Evolutionary conservation across 495 filamentous ascomycete genomes (phyloP), one percentile per base, ranked within the genome.

Genomic region (Patellaria atrata): DNA sequence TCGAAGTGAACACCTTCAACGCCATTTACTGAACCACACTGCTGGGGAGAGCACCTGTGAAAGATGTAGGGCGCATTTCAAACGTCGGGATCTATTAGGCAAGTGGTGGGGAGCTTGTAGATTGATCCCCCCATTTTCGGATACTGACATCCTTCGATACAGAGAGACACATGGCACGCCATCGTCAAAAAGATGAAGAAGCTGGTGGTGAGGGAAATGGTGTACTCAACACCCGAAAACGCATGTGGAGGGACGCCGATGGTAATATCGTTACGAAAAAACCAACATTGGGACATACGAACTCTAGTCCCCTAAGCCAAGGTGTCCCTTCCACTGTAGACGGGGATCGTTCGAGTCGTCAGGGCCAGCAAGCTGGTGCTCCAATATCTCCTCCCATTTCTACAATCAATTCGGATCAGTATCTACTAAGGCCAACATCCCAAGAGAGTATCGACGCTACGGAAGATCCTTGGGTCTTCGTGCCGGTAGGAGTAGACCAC

Each of bases 151-250:
- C 26, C 52, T 37, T 12, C 4, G n/a, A 33, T 27, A 34, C 37
- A 71, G 71, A 67, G 21, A 57, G 71, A 38, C 71, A 76, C 43
- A 68, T 73, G 59, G 53, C 57, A 25, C 66, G 71, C 5, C 71
- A 76, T 45, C 58, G 57, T 22, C 65, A 72, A 50, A 70, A 70
- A 38, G 71, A 76, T 42, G 63, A 64, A 32, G 67, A 72, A 51
- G 70, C 70, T 15, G 71, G 70, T 0, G 71, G 70, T 1, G 62
- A 65, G 29, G 71, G 71, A 0, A 49, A 60, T 28, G 71, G 71
- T 0, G 52, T 69, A 18, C 44, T 76, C 33, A 67, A 71, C n/a
- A 76, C 71, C 1, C 56, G 71, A 22, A 76, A 76, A 37, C 50
- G 71, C 30, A 66, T 67, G 37, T 71, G 70, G 54, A 63, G 67